Evolutionary conservation across 2,329 filamentous ascomycete genomes (phyloP).

Genomic region (Aspergillus sp.): DNA sequence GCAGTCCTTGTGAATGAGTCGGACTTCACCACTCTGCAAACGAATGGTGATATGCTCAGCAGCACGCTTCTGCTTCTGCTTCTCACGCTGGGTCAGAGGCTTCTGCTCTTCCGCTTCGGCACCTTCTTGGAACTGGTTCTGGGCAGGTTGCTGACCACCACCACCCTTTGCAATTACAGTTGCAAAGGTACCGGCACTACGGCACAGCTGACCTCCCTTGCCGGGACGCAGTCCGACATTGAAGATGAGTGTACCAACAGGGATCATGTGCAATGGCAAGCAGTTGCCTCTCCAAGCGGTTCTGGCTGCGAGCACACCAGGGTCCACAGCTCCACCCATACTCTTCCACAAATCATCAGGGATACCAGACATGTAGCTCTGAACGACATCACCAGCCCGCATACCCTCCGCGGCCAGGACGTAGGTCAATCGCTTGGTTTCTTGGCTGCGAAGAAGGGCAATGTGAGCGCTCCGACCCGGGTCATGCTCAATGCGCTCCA

Average conservation of each 20-base stretch:
- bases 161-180: slow-evolving; percentile 82
- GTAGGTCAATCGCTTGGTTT: slow-evolving; percentile 74
- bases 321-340: slow-evolving; percentile 91
- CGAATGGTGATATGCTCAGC: slow-evolving; percentile 78
- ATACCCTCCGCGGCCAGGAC: slow-evolving; percentile 94
- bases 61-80: slow-evolving; percentile 50
- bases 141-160: slow-evolving; percentile 46
- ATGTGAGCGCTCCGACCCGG: slow-evolving; percentile 91
- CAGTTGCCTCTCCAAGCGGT: slow-evolving; percentile 95
- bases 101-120: slow-evolving; percentile 22
- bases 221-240: slow-evolving; percentile 73
- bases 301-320: slow-evolving; percentile 90
- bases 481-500: slow-evolving; percentile 95
- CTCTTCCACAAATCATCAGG: slow-evolving; percentile 78
- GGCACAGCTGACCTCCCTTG: slow-evolving; percentile 81
- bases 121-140: slow-evolving; percentile 36
- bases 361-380: slow-evolving; percentile 88
- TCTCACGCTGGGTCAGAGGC: slow-evolving; percentile 31
- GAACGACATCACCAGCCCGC: slow-evolving; percentile 82
- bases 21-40: slow-evolving; percentile 87
- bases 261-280: slow-evolving; percentile 90
- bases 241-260: slow-evolving; percentile 86
- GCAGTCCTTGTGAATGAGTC: slow-evolving; percentile 83
- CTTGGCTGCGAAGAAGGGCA: slow-evolving; percentile 72
- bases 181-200: slow-evolving; percentile 89